Conservation (phyloP, 805 yeast species). For the Cyberlindnera lachancei region DNA sequence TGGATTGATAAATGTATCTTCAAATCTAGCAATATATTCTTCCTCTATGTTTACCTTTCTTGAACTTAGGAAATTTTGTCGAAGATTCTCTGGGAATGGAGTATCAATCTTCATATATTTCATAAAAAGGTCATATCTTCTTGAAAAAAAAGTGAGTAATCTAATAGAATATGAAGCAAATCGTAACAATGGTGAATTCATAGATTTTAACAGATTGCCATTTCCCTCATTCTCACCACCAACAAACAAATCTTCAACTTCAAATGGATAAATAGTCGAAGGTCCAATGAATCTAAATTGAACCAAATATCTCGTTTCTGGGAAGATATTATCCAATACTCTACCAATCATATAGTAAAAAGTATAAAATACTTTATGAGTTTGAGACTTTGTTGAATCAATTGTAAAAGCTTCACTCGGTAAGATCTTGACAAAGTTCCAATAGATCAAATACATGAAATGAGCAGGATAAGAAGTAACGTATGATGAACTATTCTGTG, state of each 20-base stretch:
- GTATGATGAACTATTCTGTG: no score
- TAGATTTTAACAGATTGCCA: no score
- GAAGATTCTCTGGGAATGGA: conserved; percentile 14
- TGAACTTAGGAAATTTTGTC: conserved; percentile 13
- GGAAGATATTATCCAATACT: conserved; percentile 19
- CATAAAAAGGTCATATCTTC: conserved; percentile 16
- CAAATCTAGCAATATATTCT: conserved; percentile 10
- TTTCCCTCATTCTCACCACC: no score
- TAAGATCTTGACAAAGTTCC: conserved; percentile 11
- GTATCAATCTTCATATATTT: conserved; percentile 16
- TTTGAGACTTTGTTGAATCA: conserved; percentile 3
- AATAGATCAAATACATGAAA: conserved; percentile 8
- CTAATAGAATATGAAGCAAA: conserved; percentile 15
- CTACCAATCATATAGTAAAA: conserved; percentile 11
- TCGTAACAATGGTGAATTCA: conserved; percentile 6
- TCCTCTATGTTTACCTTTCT: conserved; percentile 16
- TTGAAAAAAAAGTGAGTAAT: conserved; percentile 15
- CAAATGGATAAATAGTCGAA: conserved; percentile 15
- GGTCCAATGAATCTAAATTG: conserved; percentile 21
- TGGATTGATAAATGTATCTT: conserved; percentile 7
- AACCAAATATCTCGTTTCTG: conserved; percentile 16
- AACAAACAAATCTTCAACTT: conserved; percentile 3
- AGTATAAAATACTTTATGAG: conserved; percentile 14
- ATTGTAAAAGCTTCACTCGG: conserved; percentile 16
- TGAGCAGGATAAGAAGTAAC: conserved; percentile 14